Conservation (phyloP, 2,329 filamentous ascomycete species). For the Pyrenochaeta sp. region DNA sequence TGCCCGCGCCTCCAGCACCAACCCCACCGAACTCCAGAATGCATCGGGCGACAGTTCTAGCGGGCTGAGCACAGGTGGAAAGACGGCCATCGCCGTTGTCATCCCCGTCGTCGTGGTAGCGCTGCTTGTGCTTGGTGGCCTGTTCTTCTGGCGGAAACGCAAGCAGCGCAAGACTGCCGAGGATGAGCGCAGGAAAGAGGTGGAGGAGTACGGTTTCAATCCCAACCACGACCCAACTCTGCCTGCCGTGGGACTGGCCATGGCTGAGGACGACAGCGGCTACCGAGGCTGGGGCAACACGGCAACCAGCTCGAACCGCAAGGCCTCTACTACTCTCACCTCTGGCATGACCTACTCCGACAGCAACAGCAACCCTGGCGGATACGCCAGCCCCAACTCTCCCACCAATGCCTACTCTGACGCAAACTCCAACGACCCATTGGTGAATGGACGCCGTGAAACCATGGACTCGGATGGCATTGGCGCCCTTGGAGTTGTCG, state of each 20-base stretch:
- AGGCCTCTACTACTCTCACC: slow-evolving; percentile 89
- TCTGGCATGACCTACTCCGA: slow-evolving; percentile 79
- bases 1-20: slow-evolving; percentile 15
- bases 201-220: slow-evolving; percentile 97
- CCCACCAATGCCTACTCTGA: slow-evolving; percentile 74
- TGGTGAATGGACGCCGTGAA: slow-evolving; percentile 60
- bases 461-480: slow-evolving; percentile 79
- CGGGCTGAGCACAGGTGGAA: slow-evolving; percentile 69
- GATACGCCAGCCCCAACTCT: slow-evolving; percentile 64
- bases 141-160: slow-evolving; percentile 88
- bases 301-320: slow-evolving; percentile 73
- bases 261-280: slow-evolving; percentile 77
- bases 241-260: slow-evolving; percentile 66
- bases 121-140: slow-evolving; percentile 75
- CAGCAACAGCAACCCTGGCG: slow-evolving; percentile 64
- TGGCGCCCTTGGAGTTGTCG: slow-evolving; percentile 73
- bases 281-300: slow-evolving; percentile 96
- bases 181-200: slow-evolving; percentile 91
- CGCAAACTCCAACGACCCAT: slow-evolving; percentile 72
- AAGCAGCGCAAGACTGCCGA: slow-evolving; percentile 86
- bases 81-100: slow-evolving; percentile 91
- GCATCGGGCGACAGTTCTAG: slow-evolving; percentile 16
- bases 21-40: slow-evolving; percentile 18
- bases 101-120: slow-evolving; percentile 91
- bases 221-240: slow-evolving; percentile 94